Evolutionary conservation across 2,329 filamentous ascomycete genomes (phyloP).

Genomic region (Helminthosporium solani): DNA sequence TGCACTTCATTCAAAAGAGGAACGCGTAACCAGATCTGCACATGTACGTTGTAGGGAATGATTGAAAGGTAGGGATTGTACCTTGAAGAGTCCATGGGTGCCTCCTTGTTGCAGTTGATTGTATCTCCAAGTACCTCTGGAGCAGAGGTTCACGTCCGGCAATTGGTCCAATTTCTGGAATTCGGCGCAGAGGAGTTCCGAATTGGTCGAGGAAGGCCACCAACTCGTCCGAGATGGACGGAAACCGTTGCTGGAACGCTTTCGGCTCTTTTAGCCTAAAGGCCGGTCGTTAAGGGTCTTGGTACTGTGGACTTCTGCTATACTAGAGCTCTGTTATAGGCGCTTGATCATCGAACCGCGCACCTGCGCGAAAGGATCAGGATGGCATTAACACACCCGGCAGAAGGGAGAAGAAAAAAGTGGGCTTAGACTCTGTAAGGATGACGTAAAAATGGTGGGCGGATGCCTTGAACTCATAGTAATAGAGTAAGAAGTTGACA

Average conservation of each 20-base stretch:
- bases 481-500: constrained; percentile 8
- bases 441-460: too few species aligned
- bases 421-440: too few species aligned
- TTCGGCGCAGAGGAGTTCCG: constrained; percentile 15
- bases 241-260: constrained; percentile 20
- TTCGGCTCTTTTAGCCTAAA: constrained; percentile 29
- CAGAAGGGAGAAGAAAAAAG: neutral
- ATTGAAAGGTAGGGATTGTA: constrained; percentile 8
- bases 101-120: constrained; percentile 16
- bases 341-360: neutral
- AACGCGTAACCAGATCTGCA: constrained; percentile 30
- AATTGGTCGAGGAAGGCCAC: constrained; percentile 16
- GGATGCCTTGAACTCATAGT: too few species aligned
- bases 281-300: constrained; percentile 18
- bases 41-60: constrained; percentile 34
- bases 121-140: constrained; percentile 30
- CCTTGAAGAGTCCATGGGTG: constrained; percentile 18
- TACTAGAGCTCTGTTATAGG: constrained; percentile 25
- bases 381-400: neutral
- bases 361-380: neutral
- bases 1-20: constrained; percentile 19
- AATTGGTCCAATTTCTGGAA: constrained; percentile 23
- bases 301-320: constrained; percentile 23
- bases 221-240: constrained; percentile 20
- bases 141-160: constrained; percentile 12